Base-by-base conservation (phyloP, 371 early-diverging fungal species). In the Mortierella sp. region DNA sequence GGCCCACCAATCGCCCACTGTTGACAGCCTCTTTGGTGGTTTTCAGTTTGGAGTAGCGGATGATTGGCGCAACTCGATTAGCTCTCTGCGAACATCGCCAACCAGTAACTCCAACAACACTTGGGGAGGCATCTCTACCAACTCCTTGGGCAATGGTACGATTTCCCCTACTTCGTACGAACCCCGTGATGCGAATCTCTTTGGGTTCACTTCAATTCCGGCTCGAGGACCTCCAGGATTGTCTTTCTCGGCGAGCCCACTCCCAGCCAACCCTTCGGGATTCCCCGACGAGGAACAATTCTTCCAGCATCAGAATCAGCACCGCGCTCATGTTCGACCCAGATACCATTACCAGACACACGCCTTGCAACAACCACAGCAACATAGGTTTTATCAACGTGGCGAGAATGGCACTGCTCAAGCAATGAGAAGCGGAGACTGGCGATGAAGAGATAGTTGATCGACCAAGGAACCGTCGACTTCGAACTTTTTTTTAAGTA, bases 61-160 rank as follows among this genome's bases (percentile, higher is more conserved):
- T 30, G 81, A 80, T 18, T 80, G 81, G 81, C 75, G 81, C 4
- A 69, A 74, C 20, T 80, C 81, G 28, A 80, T 80, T 40, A 75
- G 43, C 39, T 62, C 79, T 32, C 28, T 78, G 20, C 74, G 79
- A 28, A 55, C 73, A 9, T 66, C 79, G 18, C 59, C 70, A 24
- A 58, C 62, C 22, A 63, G 28, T 45, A 66, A 62, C 22, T 58
- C 54, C 28, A 62, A 32, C 45, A 73, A 66, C 35, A 70, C 79
- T 11, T 78, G 79, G 79, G 79, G 79, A 14, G 75, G 67, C 5
- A 39, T 70, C 22, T 78, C 74, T 22, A 28, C 54, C 28, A 60
- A 62, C 35, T 59, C 68, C 10, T 58, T 78, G 64, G 79, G 79
- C 9, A 78, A 78, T 64, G 79, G 79, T 37, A 59, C 62, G 64